Base-by-base conservation (phyloP, 1,139 yeast genomes). In the Blastobotrys raffinosifermentans region DNA sequence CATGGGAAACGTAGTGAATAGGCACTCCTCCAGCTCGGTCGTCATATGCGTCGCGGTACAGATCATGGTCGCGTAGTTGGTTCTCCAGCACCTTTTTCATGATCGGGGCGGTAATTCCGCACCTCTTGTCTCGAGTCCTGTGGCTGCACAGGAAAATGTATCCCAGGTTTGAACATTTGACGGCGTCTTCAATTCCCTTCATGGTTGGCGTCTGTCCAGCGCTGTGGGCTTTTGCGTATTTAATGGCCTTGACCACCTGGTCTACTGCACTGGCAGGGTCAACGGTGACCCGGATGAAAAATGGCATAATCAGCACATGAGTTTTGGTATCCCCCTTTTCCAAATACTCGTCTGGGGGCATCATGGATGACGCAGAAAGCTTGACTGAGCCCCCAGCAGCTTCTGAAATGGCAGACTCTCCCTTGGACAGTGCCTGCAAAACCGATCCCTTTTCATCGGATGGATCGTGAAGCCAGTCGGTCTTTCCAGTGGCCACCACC, bases 41-140 rank as follows among this genome's bases (percentile, higher is more conserved):
- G 37, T 60, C 64, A 54, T 84, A 94, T 4, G 85, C 80, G 58
- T 89, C 96, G 51, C 97, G 70, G 50, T 75, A 75, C 18, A 82
- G 62, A 2, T 78, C 91, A 29, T 72, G 65, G 11, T 82, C 85
- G 34, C 93, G 68, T 29, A 87, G 65, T 50, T 81, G 73, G n/a
- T 71, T 56, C 36, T 85, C 93, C 60, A 89, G 73, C 49, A 83
- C 85, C 47, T 75, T 78, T 56, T 80, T 81, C 78, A 91, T 73
- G 19, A 86, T 72, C n/a, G 96, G 96, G 0, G 97, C 97, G 1
- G 96, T 85, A 31, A 86, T 66, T 23, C 96, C 97, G 63, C 98
- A 91, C 44, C 93, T 70, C 58, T 86, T 89, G 58, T 91, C 98
- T 58, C 97, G 76, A 4, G 94, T 85, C 35, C 72, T 68, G 60